phyloP scores from a whole-genome alignment of 208 protist genomes.

The Vickermania spadyakhi region DNA sequence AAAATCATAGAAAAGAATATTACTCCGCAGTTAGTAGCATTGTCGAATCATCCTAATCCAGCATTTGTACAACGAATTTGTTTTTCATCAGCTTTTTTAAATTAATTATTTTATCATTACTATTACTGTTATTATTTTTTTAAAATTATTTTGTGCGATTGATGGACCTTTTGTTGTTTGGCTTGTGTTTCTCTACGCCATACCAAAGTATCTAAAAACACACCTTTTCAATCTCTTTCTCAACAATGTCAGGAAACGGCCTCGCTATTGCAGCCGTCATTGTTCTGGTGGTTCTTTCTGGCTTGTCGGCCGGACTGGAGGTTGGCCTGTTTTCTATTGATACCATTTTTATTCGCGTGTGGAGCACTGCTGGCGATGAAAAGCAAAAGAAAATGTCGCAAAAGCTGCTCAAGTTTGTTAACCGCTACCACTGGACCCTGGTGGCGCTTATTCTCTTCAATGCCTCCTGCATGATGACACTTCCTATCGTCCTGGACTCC shows the following conservation, averaged over 20 bases:
- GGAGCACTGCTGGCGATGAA: constrained; percentile 33
- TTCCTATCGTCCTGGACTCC: constrained; percentile 72
- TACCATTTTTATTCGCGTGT: constrained; percentile 42
- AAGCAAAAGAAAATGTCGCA: constrained; percentile 23
- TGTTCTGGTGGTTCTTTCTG: constrained; percentile 25
- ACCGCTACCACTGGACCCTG: constrained; percentile 61
- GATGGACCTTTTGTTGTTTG: not conserved
- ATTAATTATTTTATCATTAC: too few species aligned
- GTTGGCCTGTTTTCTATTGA: constrained; percentile 71
- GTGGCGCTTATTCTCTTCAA: constrained; percentile 83
- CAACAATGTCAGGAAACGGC: not conserved
- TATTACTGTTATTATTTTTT: too few species aligned
- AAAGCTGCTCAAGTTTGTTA: constrained; percentile 29
- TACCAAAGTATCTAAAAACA: too few species aligned
- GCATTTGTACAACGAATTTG: too few species aligned
- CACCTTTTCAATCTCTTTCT: too few species aligned
- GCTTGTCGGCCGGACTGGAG: constrained; percentile 46
- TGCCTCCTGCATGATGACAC: constrained; percentile 54
- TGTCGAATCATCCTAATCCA: too few species aligned
- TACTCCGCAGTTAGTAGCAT: too few species aligned
- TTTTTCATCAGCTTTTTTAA: too few species aligned
- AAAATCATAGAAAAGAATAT: too few species aligned
- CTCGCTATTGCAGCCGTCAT: constrained; percentile 8
- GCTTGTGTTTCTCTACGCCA: not conserved
- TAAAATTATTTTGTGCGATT: too few species aligned